A percentile compares a stretch with the other conserved stretches of the same genome.
Conservation (phyloP, 331 rosid genomes). For the Saraca asoca region DNA sequence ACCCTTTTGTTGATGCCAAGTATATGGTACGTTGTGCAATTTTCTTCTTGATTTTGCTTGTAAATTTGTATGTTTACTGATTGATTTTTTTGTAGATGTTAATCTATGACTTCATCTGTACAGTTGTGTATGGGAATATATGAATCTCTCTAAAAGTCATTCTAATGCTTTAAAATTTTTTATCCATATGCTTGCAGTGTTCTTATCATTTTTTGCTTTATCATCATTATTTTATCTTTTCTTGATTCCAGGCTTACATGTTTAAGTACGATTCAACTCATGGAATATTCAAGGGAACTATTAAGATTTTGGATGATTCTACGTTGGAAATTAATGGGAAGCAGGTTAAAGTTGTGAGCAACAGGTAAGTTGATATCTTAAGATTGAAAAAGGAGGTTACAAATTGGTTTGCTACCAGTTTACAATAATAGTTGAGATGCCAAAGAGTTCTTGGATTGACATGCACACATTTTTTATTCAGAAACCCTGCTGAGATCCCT, state of each 20-base stretch:
- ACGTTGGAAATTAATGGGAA: constrained; percentile 90
- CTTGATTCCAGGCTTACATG: constrained; percentile 80
- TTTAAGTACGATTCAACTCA: constrained; percentile 94
- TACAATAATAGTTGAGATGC: neutral
- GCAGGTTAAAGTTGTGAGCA: constrained; percentile 67
- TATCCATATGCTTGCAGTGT: constrained; percentile 13
- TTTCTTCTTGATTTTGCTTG: constrained; percentile 25
- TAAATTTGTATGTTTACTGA: neutral
- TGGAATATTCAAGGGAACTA: constrained; percentile 75
- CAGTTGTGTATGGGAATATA: too few species aligned
- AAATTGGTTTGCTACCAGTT: constrained; percentile 2
- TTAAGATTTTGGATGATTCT: constrained; percentile 64
- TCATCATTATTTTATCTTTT: constrained; percentile 3
- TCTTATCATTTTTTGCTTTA: constrained; percentile 21
- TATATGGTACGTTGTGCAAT: constrained; percentile 72
- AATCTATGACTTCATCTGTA: constrained; percentile 6
- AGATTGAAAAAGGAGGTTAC: constrained; percentile 23
- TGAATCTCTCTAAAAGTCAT: neutral
- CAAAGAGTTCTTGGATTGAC: constrained; percentile 20
- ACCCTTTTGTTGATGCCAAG: constrained; percentile 88
- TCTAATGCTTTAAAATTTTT: neutral
- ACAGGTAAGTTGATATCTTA: constrained; percentile 53
- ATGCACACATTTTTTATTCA: constrained; percentile 28
- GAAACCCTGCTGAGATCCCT: constrained; percentile 89
- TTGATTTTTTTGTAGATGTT: constrained; percentile 11